phyloP scores from a whole-genome alignment of 2,329 filamentous ascomycete species.

The Ascochyta fabae region DNA sequence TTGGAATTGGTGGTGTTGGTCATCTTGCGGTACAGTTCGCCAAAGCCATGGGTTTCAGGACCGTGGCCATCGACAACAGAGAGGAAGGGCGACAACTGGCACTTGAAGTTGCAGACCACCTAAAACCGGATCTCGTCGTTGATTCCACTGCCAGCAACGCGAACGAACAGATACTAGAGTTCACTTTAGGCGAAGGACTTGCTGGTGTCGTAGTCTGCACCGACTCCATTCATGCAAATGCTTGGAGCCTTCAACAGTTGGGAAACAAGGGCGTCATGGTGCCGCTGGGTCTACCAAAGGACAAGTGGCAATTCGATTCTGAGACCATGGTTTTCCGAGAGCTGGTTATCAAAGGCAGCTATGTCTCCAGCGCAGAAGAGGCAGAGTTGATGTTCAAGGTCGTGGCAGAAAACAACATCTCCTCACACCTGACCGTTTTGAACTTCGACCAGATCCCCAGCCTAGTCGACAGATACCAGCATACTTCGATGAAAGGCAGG shows the following conservation, averaged over 20 bases:
- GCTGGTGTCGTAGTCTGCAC: constrained; percentile 37
- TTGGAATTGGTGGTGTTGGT: constrained; percentile 83
- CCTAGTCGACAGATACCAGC: constrained; percentile 27
- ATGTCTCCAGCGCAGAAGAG: constrained; percentile 33
- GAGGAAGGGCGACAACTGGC: constrained; percentile 30
- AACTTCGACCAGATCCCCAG: constrained; percentile 30
- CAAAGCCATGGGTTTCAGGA: constrained; percentile 33
- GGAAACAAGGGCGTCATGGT: constrained; percentile 33
- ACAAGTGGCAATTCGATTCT: constrained; percentile 36
- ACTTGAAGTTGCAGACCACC: constrained; percentile 20
- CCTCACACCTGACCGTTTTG: constrained; percentile 32
- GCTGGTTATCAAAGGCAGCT: constrained; percentile 33
- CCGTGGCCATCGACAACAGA: constrained; percentile 35
- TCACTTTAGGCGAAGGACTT: constrained; percentile 31
- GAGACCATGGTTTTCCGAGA: constrained; percentile 35
- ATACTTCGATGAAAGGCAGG: constrained; percentile 33
- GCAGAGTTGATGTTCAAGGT: constrained; percentile 34
- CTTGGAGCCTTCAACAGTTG: constrained; percentile 34
- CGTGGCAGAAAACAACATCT: constrained; percentile 27
- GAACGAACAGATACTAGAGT: constrained; percentile 20
- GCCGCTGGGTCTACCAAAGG: constrained; percentile 32
- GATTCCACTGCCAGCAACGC: constrained; percentile 22
- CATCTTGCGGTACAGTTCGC: constrained; percentile 77
- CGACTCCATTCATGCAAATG: constrained; percentile 30
- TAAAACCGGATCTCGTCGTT: constrained; percentile 30